Evolutionary conservation across 176 grass and related monocot genomes (phyloP), one percentile per base, ranked within the genome.

Genomic region (Eragrostis nindensis): DNA sequence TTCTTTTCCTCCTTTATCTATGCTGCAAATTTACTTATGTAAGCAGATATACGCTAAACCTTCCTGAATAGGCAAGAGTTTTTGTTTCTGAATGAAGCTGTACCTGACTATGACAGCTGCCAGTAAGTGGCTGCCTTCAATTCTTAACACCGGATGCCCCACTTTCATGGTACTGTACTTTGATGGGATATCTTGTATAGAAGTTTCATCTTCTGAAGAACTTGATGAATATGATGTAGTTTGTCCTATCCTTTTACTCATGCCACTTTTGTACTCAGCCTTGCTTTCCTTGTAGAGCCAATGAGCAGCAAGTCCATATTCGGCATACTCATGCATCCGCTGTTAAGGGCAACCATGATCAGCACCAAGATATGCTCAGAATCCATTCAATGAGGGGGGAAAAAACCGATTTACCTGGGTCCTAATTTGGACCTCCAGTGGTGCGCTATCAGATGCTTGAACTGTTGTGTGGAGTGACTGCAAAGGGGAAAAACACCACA

Each of bases 281-380:
- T 85, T 89, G 46, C 84, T 98, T 85, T 98, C 95, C 77, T 98
- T 94, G 71, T 98, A 98, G n/a, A 98, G 76, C 95, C 95, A 98
- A 80, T 98, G 95, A 60, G 95, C 95, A 68, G 95, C 95, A 16
- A 91, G 95, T 75, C 95, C 95, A 73, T 86, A 89, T 84, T 98
- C 95, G 39, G 95, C 90, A 78, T 93, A 89, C 22, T 98, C 92
- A 87, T 98, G 95, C 95, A 98, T 98, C 48, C 90, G 61, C 95
- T 98, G 81, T 70, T 40, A 68, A 53, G 64, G 74, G 86, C 40
- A 72, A 73, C 49, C 68, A 72, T 73, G 75, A 90, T 82, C 67
- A 89, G 72, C 49, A 92, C 65, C 61, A 76, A 62, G 45, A 46
- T 25, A 25, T 49, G 63, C 62, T 66, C 47, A 24, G 74, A 89